Percentiles rank a stretch among this genome's conserved stretches.
phyloP scores from a whole-genome alignment of 495 filamentous ascomycete species.

The Penicillium subrubescens region DNA sequence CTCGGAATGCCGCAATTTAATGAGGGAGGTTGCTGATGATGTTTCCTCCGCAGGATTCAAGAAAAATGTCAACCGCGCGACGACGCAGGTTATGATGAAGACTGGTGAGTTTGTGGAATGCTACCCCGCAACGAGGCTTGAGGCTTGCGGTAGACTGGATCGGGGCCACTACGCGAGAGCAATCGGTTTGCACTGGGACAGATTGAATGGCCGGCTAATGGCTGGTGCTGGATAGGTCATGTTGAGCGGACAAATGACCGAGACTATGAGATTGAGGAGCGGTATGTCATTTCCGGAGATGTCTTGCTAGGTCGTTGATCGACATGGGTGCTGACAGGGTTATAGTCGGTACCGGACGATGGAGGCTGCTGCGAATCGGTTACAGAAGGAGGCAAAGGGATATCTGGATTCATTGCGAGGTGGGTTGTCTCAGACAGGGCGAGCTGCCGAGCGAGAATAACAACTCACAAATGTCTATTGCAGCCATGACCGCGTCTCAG shows the following conservation, averaged over 20 bases:
- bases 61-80: slow-evolving; percentile 97
- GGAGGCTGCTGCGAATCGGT: slow-evolving; percentile 85
- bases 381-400: slow-evolving; percentile 97
- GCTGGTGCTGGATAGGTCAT: slow-evolving; percentile 60
- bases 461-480: neutral
- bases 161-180: neutral
- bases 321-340: slow-evolving; percentile 17
- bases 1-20: slow-evolving; percentile 4
- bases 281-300: slow-evolving; percentile 49
- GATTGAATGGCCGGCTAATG: neutral
- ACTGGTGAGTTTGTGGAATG: slow-evolving; percentile 59
- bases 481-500: slow-evolving; percentile 98
- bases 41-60: slow-evolving; percentile 73
- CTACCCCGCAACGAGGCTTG: slow-evolving; percentile 25
- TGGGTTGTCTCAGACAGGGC: slow-evolving; percentile 33
- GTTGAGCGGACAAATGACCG: slow-evolving; percentile 98
- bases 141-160: slow-evolving; percentile 11
- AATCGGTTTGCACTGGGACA: neutral
- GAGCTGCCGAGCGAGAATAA: neutral
- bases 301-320: neutral
- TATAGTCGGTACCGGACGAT: slow-evolving; percentile 90
- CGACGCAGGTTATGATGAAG: slow-evolving; percentile 99
- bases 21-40: neutral
- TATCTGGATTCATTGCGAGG: slow-evolving; percentile 94
- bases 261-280: slow-evolving; percentile 97